Base-by-base conservation (phyloP, 1,139 yeast species). In the Lodderomyces beijingensis region DNA sequence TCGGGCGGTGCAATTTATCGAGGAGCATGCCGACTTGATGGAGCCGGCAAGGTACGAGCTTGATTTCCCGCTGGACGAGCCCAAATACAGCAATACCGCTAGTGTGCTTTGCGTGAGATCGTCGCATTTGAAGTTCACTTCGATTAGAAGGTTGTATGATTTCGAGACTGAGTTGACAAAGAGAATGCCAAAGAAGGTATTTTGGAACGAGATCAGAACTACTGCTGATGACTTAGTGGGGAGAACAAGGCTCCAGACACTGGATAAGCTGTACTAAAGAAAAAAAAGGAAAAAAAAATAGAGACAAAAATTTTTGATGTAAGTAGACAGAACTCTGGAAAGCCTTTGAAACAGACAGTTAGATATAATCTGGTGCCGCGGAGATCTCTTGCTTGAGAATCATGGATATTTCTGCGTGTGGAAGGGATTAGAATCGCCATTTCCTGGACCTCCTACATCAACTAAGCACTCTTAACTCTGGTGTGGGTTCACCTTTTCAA, bases 221-320 rank as follows among this genome's bases (percentile, higher is more conserved):
- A 74, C 84, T 51, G 86, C 94, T 38, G 95, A 88, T 62, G 80
- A 79, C 56, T 70, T 89, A 55, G 95, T 83, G 28, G 95, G 95
- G 32, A 75, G 96, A 64, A 71, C 64, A 16, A 45, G 53, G 34
- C 32, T 49, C n/a, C n/a, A n/a, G n/a, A n/a, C n/a, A n/a, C n/a
- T n/a, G n/a, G n/a, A n/a, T n/a, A n/a, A n/a, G n/a, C n/a, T n/a
- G n/a, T n/a, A n/a, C n/a, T n/a, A n/a, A n/a, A n/a, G n/a, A n/a
- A n/a, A n/a, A n/a, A n/a, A n/a, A n/a, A n/a, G n/a, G n/a, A n/a
- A n/a, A n/a, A n/a, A n/a, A n/a, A n/a, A n/a, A n/a, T n/a, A n/a
- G n/a, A n/a, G n/a, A n/a, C n/a, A n/a, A n/a, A n/a, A n/a, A n/a
- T n/a, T n/a, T n/a, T n/a, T n/a, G n/a, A n/a, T n/a, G n/a, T n/a